Percentiles rank a stretch among this genome's conserved stretches.
These are phyloP conservation scores for Coemansia sp. DNA, from an alignment of 192 early-diverging fungal species.

Conservation along the genomic window DNA sequence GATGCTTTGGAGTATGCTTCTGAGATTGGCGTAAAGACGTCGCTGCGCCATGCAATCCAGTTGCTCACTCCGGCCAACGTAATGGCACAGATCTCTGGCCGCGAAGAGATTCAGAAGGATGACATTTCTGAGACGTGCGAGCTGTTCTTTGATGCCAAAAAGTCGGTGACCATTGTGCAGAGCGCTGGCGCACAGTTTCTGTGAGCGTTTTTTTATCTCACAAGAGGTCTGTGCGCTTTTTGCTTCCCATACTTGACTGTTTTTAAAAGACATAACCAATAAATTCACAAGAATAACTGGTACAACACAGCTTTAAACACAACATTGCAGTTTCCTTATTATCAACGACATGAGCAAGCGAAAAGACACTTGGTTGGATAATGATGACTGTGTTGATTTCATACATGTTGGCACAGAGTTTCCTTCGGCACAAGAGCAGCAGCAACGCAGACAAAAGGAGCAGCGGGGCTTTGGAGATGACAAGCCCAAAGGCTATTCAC, in stretches of 20 bases:
- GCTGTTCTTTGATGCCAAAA: conserved; percentile 67
- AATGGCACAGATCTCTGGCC: conserved; percentile 82
- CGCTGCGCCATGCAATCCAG: conserved; percentile 94
- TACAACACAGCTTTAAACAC: background rate
- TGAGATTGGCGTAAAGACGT: conserved; percentile 83
- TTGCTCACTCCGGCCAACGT: conserved; percentile 89
- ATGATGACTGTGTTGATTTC: conserved; percentile 26
- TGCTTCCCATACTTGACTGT: background rate
- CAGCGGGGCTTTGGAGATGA: conserved; percentile 57
- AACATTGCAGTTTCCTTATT: background rate
- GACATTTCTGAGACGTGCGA: conserved; percentile 85
- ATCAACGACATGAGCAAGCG: conserved; percentile 4
- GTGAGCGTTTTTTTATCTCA: conserved; percentile 3
- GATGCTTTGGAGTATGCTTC: conserved; percentile 79
- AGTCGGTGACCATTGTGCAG: conserved; percentile 50
- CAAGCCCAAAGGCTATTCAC: conserved; percentile 76
- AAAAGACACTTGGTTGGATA: background rate
- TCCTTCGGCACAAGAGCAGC: conserved; percentile 9
- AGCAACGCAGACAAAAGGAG: background rate
- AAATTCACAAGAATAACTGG: background rate
- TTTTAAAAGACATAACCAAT: background rate
- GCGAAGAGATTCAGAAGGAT: conserved; percentile 73
- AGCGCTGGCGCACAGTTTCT: conserved; percentile 33
- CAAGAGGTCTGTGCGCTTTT: background rate
- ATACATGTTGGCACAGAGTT: conserved; percentile 41